Percentiles rank a stretch among this genome's conserved stretches.
phyloP scores from a whole-genome alignment of 495 filamentous ascomycete species.

The Penicillium antarcticum region DNA sequence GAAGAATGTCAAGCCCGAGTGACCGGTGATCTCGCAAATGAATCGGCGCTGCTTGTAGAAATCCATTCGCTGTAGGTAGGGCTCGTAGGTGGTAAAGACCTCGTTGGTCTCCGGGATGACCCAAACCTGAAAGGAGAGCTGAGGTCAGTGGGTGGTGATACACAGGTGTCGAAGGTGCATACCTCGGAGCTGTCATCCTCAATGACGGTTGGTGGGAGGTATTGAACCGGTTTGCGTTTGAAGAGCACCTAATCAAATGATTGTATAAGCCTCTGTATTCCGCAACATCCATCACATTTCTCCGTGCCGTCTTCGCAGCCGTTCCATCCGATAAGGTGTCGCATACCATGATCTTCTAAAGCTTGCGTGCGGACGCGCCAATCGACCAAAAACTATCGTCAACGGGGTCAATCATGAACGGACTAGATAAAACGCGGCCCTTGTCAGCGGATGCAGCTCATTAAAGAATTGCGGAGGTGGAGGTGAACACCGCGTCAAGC shows the following conservation, averaged over 20 bases:
- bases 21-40: conserved; percentile 92
- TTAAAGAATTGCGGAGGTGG: neutral
- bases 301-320: conserved; percentile 2
- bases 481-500: conserved; percentile 3
- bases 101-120: conserved; percentile 86
- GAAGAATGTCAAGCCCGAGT: conserved; percentile 90
- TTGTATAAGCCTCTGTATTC: conserved; percentile 18
- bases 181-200: conserved; percentile 81
- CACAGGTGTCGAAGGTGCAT: conserved; percentile 20
- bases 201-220: conserved; percentile 66
- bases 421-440: conserved; percentile 20
- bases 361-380: conserved; percentile 21
- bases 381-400: conserved; percentile 26
- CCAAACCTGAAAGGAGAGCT: conserved; percentile 67
- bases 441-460: conserved; percentile 8
- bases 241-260: conserved; percentile 69
- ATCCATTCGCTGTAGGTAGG: conserved; percentile 81
- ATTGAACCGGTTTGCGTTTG: conserved; percentile 93
- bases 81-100: conserved; percentile 84
- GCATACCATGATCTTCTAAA: conserved; percentile 40
- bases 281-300: neutral
- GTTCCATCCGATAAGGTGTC: neutral
- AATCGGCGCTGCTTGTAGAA: conserved; percentile 93
- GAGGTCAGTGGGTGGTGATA: conserved; percentile 3
- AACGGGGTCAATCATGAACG: conserved; percentile 18